Evolutionary conservation across 352 stramenopile species (phyloP).

Genomic region (Pythium angustatum): DNA sequence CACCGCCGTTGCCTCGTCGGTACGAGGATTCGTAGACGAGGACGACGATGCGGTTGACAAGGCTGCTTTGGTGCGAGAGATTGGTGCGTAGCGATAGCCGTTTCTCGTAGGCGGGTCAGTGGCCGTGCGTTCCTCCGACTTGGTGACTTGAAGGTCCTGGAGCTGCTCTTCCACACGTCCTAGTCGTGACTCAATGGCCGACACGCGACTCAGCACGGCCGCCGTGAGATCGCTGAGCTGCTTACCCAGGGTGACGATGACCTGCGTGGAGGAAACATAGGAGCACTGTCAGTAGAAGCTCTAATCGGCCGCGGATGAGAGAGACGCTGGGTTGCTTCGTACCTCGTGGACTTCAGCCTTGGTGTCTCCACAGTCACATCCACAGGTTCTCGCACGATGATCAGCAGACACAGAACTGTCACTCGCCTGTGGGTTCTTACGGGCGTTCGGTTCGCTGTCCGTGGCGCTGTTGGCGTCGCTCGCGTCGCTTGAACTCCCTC

Average conservation of each 20-base stretch:
- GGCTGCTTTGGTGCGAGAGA: slow-evolving; percentile 7
- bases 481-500: background rate
- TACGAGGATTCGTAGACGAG: no score
- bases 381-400: background rate
- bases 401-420: background rate
- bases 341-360: slow-evolving; percentile 32
- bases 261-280: background rate
- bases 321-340: background rate
- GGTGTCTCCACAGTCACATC: slow-evolving; percentile 16
- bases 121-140: background rate
- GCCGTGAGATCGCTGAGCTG: slow-evolving; percentile 34
- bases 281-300: background rate
- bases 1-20: background rate
- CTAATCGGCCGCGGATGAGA: background rate
- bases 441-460: background rate
- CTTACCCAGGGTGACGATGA: slow-evolving; percentile 24
- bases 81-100: background rate
- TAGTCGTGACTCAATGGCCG: slow-evolving; percentile 23
- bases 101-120: background rate
- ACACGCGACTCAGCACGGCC: slow-evolving; percentile 27
- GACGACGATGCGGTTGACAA: background rate
- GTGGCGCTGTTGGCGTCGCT: slow-evolving; percentile 11
- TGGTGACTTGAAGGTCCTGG: slow-evolving; percentile 1
- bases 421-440: background rate
- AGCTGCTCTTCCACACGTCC: slow-evolving; percentile 26